These are phyloP conservation scores for Linum tenue DNA, from an alignment of 345 rosid species.

Conservation along the genomic window DNA sequence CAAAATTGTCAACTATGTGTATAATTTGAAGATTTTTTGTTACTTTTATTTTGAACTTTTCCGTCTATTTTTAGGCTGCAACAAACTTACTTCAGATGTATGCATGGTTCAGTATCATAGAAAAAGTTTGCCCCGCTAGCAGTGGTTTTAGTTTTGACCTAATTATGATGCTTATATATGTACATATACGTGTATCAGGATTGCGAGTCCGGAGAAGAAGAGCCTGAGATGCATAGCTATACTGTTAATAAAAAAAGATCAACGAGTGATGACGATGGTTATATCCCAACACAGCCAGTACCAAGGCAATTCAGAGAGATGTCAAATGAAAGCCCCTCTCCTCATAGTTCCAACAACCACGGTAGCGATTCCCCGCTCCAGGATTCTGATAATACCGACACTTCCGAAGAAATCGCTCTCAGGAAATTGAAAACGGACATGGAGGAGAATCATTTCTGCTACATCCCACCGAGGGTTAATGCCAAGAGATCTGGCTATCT, in stretches of 20 bases:
- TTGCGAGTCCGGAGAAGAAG: conserved; percentile 3
- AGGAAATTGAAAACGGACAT: conserved; percentile 45
- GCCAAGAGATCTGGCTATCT: conserved; percentile 50
- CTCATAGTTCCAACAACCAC: not conserved
- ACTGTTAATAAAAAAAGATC: conserved; percentile 25
- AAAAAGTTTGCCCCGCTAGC: no score
- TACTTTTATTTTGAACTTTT: no score
- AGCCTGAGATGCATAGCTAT: conserved; percentile 1
- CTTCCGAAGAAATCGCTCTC: conserved; percentile 7
- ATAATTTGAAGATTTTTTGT: no score
- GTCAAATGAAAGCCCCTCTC: conserved; percentile 13
- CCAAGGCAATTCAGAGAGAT: conserved; percentile 14
- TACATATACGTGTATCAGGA: conserved; percentile 18
- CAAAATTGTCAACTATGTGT: no score
- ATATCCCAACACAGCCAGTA: conserved; percentile 13
- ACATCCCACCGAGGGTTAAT: conserved; percentile 61
- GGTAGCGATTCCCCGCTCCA: not conserved
- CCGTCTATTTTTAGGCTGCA: no score
- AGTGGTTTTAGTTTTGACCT: no score
- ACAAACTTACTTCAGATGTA: no score
- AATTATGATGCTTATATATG: not conserved
- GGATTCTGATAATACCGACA: conserved; percentile 10
- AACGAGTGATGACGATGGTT: conserved; percentile 16
- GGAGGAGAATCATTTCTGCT: conserved; percentile 59
- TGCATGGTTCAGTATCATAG: no score